Base-by-base conservation (phyloP, 106 monocot genomes). In the Agapanthus africanus region DNA sequence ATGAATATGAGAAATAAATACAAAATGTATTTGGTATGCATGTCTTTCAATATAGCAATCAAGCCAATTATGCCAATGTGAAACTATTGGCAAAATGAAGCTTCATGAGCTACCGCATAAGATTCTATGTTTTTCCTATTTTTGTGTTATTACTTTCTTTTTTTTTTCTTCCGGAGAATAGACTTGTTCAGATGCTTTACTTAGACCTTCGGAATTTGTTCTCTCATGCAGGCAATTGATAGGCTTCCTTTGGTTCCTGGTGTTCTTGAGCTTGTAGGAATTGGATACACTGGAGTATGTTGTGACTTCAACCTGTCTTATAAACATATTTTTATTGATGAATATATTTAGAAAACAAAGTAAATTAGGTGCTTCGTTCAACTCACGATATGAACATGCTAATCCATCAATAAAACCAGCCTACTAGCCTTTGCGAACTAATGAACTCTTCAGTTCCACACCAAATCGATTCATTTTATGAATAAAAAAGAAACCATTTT, bases 231-330 rank as follows among this genome's bases (percentile, higher is more conserved):
- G 97, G 89, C 97, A 69, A 80, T 97, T 70, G 97, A 97, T 75
- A 88, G 87, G 88, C 86, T 97, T 80, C 94, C 94, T 61, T 7
- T 95, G 14, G 67, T 95, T 63, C 97, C 97, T 65, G 84, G 89
- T 51, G 51, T 91, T 39, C 70, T 97, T 79, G 97, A 97, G 76
- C 69, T 89, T 67, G 84, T 97, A 18, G 97, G 97, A 68, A 92
- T 92, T 60, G 91, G 91, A 32, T 97, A 92, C 54, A 82, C 84
- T 26, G 97, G 87, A 80, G 97, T 97, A 92, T 73, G 81, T 19
- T 32, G 11, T 40, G 11, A 41, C 32, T 59, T 59, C 7, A 26
- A 8, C 7, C 56, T 26, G 10, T 30, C n/a, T n/a, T n/a, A n/a
- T n/a, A n/a, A n/a, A 56, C 9, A 56, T 14, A 13, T 28, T 26